Evolutionary conservation across 2,329 filamentous ascomycete species (phyloP).

Genomic region (Colletotrichum gloeosporioides): DNA sequence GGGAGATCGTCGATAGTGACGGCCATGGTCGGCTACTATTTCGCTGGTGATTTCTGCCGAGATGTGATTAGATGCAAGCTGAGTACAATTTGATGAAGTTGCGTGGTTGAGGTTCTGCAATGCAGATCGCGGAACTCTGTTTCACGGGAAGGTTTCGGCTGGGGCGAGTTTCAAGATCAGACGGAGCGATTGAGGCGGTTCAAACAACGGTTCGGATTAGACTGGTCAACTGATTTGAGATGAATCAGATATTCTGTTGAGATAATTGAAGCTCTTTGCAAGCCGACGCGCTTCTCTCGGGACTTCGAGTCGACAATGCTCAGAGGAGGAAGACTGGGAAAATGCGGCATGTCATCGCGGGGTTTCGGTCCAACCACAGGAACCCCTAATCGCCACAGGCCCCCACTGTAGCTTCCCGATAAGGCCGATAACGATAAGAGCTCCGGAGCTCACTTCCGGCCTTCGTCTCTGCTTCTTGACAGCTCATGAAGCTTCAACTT

Average conservation of each 20-base stretch:
- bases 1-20: slow-evolving; percentile 49
- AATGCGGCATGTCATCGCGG: background rate
- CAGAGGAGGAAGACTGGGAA: background rate
- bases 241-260: too few species aligned
- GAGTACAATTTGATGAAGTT: background rate
- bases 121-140: background rate
- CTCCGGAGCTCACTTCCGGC: background rate
- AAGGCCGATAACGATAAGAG: background rate
- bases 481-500: background rate
- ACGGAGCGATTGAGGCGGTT: background rate
- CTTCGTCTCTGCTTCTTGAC: background rate
- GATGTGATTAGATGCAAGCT: background rate
- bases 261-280: background rate
- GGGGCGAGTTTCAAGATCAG: slow-evolving; percentile 6
- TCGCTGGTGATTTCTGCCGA: background rate
- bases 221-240: background rate
- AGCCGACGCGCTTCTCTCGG: background rate
- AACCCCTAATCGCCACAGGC: background rate
- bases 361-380: background rate
- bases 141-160: slow-evolving; percentile 3
- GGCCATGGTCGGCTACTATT: background rate
- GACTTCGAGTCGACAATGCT: background rate
- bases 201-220: background rate
- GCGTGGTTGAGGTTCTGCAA: background rate
- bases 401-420: background rate